Evolutionary conservation across 345 rosid species (phyloP), one percentile per base, ranked within the genome.

Genomic region (Passiflora organensis): DNA sequence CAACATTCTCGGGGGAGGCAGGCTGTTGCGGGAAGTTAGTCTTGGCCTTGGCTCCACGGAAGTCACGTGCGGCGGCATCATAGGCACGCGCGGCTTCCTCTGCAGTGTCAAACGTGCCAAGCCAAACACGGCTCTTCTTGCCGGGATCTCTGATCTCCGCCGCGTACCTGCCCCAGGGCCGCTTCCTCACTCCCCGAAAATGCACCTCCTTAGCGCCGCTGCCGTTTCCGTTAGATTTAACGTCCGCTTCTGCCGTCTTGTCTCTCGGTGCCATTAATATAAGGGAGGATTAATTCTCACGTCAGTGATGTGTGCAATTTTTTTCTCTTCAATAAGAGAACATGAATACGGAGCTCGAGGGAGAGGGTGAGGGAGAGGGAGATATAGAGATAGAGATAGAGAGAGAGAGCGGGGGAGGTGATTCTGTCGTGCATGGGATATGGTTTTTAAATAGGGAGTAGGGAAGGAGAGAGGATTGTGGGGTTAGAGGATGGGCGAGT

Each of bases 161-260:
- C 0, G 91, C 89, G 76, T 83, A 89, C 38, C 91, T 72, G 0
- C 96, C 96, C 95, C 91, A 84, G 13, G 89, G 95, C 61, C 96
- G 73, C 91, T 76, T 86, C 46, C 96, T 79, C n/a, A 89, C 96
- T 6, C 96, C 91, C 62, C 95, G 69, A 62, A 73, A 86, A 71
- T 70, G 89, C 72, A 46, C 72, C 59, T 77, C 85, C 71, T 72
- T 72, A 6, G 2, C 42, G 1, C 6, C 54, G 2, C 63, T 71
- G 53, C 47, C 70, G 36, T 18, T 47, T 4, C 64, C 67, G 76
- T 34, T 58, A 15, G 32, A 14, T 51, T 69, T 78, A 19, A 41
- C 64, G 17, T 74, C 62, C 48, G 64, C 72, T 16, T 68, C 22
- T 60, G n/a, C 72, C 59, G 46, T 59, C 71, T n/a, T 67, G 22